These are phyloP conservation scores for Durio zibethinus DNA, from an alignment of 345 rosid genomes.

Conservation along the genomic window DNA sequence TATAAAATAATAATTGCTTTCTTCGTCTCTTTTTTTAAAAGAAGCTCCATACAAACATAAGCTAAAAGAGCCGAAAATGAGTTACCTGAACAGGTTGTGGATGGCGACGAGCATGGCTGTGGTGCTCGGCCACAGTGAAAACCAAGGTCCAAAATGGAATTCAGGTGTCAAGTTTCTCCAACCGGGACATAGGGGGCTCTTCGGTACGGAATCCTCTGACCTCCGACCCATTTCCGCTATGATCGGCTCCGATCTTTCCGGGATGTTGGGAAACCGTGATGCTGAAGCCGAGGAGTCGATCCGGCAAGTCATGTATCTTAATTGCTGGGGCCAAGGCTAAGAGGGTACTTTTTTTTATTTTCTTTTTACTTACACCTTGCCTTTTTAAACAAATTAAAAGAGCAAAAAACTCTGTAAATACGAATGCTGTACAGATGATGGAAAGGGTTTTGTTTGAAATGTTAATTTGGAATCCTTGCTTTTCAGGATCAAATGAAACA, in stretches of 20 bases:
- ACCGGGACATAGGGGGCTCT: conserved; percentile 40
- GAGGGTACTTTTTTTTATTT: neutral
- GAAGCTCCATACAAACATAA: too few species aligned
- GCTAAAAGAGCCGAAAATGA: conserved; percentile 23
- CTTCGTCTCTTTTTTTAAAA: too few species aligned
- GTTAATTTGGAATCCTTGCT: neutral
- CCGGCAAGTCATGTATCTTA: conserved; percentile 78
- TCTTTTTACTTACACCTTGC: too few species aligned
- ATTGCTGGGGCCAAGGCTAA: conserved; percentile 82
- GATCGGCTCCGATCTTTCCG: conserved; percentile 40
- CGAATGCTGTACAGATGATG: neutral
- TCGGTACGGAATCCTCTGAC: conserved; percentile 35
- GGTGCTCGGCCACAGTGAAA: conserved; percentile 54
- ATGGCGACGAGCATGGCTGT: conserved; percentile 73
- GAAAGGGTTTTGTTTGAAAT: neutral
- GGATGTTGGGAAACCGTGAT: conserved; percentile 14
- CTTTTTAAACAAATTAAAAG: too few species aligned
- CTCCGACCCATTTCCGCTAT: conserved; percentile 50
- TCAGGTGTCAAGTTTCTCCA: conserved; percentile 43
- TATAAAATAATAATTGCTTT: too few species aligned
- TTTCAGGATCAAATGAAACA: neutral
- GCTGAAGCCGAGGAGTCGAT: conserved; percentile 62
- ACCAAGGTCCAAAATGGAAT: conserved; percentile 52
- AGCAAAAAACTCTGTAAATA: too few species aligned
- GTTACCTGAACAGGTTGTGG: conserved; percentile 56